phyloP scores from a whole-genome alignment of 2,329 filamentous ascomycete species.

The Sporothrix globosa region DNA sequence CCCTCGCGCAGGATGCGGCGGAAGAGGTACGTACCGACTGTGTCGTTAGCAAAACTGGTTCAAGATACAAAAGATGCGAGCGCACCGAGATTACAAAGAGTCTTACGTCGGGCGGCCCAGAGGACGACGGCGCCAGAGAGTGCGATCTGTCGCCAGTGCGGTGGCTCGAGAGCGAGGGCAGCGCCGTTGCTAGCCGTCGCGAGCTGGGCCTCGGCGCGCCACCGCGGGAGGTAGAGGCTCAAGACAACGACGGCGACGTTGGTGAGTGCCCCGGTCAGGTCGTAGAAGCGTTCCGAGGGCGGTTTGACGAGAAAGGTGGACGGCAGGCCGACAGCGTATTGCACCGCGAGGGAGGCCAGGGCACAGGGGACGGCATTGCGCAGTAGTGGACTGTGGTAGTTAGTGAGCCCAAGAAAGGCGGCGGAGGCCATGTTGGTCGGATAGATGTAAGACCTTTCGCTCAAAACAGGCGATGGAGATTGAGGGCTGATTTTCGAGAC shows the following conservation, averaged over 20 bases:
- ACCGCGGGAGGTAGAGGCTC: slow-evolving; percentile 62
- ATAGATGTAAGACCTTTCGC: neutral
- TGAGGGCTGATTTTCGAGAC: neutral
- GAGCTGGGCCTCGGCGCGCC: slow-evolving; percentile 49
- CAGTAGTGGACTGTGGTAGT: slow-evolving; percentile 64
- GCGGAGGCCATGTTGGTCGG: slow-evolving; percentile 37
- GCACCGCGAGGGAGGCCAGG: slow-evolving; percentile 64
- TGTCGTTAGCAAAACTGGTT: neutral
- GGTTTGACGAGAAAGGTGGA: slow-evolving; percentile 53
- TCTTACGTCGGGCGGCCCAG: slow-evolving; percentile 64
- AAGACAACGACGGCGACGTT: slow-evolving; percentile 67
- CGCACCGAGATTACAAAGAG: neutral
- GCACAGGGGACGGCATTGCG: slow-evolving; percentile 65
- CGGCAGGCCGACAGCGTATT: slow-evolving; percentile 64
- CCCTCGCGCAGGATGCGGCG: slow-evolving; percentile 62
- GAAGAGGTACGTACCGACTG: slow-evolving; percentile 69
- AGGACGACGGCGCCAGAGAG: slow-evolving; percentile 49
- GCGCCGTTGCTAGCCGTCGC: slow-evolving; percentile 10
- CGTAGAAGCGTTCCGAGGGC: slow-evolving; percentile 69
- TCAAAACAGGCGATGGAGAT: neutral
- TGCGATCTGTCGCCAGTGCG: slow-evolving; percentile 60
- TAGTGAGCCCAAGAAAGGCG: slow-evolving; percentile 61
- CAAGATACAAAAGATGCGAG: neutral
- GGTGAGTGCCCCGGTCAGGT: slow-evolving; percentile 67
- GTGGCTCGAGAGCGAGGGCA: slow-evolving; percentile 46